These are phyloP conservation scores for Avicennia marina DNA, from an alignment of 257 asterid species.

Conservation along the genomic window DNA sequence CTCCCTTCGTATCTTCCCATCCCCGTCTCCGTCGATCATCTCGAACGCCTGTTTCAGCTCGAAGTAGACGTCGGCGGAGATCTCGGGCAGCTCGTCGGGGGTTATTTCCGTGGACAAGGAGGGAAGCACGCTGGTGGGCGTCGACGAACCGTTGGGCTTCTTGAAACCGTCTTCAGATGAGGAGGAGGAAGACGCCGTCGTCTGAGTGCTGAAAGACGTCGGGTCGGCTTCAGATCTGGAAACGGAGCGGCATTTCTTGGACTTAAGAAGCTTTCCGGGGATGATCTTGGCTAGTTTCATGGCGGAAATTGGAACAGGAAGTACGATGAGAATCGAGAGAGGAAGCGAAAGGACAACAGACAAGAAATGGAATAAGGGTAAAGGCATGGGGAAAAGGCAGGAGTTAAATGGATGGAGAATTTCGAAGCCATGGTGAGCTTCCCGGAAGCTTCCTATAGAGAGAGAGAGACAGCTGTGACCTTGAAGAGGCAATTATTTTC, in stretches of 20 bases:
- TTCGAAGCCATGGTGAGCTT: constrained; percentile 44
- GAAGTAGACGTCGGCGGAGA: constrained; percentile 15
- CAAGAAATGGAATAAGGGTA: neutral
- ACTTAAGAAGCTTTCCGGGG: constrained; percentile 45
- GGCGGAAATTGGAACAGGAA: neutral
- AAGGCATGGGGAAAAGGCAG: constrained; percentile 2
- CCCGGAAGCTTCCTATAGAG: constrained; percentile 56
- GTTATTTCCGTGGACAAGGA: constrained; percentile 26
- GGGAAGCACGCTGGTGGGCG: constrained; percentile 45
- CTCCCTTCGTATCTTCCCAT: constrained; percentile 43
- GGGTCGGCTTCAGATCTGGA: constrained; percentile 38
- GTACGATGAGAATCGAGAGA: neutral
- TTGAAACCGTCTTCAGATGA: too few species aligned
- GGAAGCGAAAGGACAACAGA: constrained; percentile 4
- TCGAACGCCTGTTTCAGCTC: constrained; percentile 46
- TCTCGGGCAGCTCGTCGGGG: constrained; percentile 22
- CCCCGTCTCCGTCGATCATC: constrained; percentile 43
- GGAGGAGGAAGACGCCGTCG: constrained; percentile 27
- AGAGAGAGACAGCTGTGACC: too few species aligned
- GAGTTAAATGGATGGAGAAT: constrained; percentile 33
- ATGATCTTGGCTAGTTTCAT: constrained; percentile 50
- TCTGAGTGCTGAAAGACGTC: constrained; percentile 22
- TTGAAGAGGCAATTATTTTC: too few species aligned
- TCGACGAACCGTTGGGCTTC: constrained; percentile 26
- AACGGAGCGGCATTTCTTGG: constrained; percentile 31